These are phyloP conservation scores for Solanum arcanum DNA, from an alignment of 257 asterid species.

Conservation along the genomic window DNA sequence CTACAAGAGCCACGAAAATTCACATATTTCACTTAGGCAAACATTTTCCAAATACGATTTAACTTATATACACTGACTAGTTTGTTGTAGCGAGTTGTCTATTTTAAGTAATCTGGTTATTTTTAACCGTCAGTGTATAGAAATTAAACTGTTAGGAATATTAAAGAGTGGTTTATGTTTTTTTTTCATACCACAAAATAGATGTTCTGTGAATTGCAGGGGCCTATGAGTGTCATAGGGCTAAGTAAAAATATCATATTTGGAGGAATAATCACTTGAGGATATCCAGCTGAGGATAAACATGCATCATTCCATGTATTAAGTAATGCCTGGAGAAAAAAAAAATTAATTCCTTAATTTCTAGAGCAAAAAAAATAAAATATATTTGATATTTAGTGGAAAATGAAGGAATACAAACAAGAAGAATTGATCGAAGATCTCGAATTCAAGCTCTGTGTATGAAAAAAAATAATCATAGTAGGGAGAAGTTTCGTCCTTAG, in stretches of 20 bases:
- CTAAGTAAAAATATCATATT: conserved; percentile 29
- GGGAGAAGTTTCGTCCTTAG: not conserved
- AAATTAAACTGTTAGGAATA: not conserved
- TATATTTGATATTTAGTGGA: not conserved
- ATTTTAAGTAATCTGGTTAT: not conserved
- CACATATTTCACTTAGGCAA: not conserved
- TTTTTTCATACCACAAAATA: conserved; percentile 24
- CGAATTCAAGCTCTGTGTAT: not conserved
- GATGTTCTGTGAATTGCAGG: conserved; percentile 33
- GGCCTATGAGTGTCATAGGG: conserved; percentile 45
- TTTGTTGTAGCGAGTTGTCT: not conserved
- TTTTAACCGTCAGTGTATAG: not conserved
- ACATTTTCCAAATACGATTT: not conserved
- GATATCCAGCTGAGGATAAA: conserved; percentile 11
- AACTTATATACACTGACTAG: not conserved
- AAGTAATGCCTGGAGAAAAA: conserved; percentile 36
- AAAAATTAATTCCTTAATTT: not conserved
- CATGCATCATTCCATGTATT: conserved; percentile 70
- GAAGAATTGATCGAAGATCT: not conserved
- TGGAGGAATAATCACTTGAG: conserved; percentile 44
- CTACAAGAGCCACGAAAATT: conserved; percentile 4
- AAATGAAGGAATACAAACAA: not conserved
- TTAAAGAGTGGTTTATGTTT: not conserved
- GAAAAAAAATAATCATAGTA: not conserved
- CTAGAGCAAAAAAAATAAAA: not conserved